Conservation (phyloP, 306 rosid species). For the Quercus wislizeni region DNA sequence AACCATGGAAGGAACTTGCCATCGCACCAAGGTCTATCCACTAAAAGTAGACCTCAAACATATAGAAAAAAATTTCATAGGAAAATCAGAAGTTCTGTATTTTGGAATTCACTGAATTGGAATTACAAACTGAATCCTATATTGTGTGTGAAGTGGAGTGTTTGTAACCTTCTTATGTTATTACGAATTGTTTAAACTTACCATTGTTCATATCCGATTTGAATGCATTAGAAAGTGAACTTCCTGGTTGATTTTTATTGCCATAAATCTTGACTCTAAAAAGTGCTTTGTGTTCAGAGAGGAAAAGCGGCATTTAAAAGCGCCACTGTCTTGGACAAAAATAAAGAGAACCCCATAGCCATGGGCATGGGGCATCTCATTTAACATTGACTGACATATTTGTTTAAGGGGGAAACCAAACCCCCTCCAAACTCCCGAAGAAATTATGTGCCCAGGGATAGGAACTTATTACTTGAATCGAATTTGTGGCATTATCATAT, state of each 20-base stretch:
- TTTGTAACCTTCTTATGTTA: neutral
- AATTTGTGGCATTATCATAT: neutral
- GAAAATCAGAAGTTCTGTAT: neutral
- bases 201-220: neutral
- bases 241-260: neutral
- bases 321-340: neutral
- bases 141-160: no score
- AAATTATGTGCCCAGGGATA: neutral
- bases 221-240: neutral
- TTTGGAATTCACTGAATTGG: neutral
- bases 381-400: neutral
- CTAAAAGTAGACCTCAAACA: neutral
- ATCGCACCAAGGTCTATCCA: no score
- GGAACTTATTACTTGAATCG: neutral
- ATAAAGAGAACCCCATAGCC: neutral
- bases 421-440: neutral
- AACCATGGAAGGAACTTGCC: no score
- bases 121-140: neutral
- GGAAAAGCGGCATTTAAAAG: neutral
- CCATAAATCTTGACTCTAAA: neutral
- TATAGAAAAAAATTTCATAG: neutral
- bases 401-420: neutral
- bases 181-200: neutral
- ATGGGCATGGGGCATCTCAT: neutral
- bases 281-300: neutral